Conservation (phyloP, 371 early-diverging fungal species). For the Apophysomyces elegans region DNA sequence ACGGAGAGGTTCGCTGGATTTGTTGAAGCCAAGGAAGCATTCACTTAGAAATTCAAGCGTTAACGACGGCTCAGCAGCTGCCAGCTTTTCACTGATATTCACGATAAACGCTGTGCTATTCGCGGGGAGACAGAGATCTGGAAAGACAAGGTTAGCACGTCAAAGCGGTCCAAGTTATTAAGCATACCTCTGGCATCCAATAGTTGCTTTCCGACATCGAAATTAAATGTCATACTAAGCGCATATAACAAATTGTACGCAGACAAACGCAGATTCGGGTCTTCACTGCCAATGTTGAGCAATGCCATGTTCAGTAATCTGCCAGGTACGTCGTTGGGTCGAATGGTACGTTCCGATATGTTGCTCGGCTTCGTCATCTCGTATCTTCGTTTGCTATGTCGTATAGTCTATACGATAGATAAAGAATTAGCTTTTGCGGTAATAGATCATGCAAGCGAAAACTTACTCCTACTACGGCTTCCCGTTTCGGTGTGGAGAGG, state of each 20-base stretch:
- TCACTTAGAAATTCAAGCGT: conserved; percentile 89
- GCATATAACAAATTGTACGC: conserved; percentile 87
- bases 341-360: conserved; percentile 68
- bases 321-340: conserved; percentile 89
- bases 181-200: conserved; percentile 71
- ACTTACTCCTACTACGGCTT: conserved; percentile 68
- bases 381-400: conserved; percentile 70
- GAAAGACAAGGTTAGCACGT: neutral
- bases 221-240: conserved; percentile 73
- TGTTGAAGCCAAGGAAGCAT: conserved; percentile 78
- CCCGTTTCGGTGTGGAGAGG: conserved; percentile 79
- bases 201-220: conserved; percentile 80
- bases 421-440: neutral
- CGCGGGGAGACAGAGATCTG: conserved; percentile 83
- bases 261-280: conserved; percentile 75
- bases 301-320: conserved; percentile 88
- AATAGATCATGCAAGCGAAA: neutral
- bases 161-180: too few species aligned
- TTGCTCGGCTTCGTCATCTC: conserved; percentile 63
- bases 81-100: conserved; percentile 77
- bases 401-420: conserved; percentile 43
- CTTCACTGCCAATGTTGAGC: conserved; percentile 80
- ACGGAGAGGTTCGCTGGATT: conserved; percentile 67
- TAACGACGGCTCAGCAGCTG: conserved; percentile 72
- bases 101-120: conserved; percentile 82